Conservation (phyloP, 1,139 yeast genomes). For the Magnusiomyces magnusii region DNA sequence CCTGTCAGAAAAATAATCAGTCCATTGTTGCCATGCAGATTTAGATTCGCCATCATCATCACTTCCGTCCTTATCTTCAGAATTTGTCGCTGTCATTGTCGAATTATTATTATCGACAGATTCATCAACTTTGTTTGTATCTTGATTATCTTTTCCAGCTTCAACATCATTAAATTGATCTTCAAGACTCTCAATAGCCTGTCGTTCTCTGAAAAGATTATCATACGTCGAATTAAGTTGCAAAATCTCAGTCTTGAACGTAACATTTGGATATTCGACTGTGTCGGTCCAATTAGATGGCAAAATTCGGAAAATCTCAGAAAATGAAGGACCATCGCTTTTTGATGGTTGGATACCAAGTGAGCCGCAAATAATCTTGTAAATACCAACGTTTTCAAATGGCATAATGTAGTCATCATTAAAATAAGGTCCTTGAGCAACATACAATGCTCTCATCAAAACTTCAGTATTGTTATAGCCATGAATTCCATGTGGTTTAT, state of each 20-base stretch:
- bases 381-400: constrained; percentile 64
- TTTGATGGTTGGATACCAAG: constrained; percentile 49
- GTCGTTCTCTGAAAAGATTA: constrained; percentile 18
- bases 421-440: constrained; percentile 66
- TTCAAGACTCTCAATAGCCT: constrained; percentile 8
- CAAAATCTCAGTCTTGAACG: constrained; percentile 35
- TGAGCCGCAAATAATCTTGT: constrained; percentile 65
- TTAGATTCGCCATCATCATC: constrained; percentile 10
- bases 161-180: constrained; percentile 4
- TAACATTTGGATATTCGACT: constrained; percentile 49
- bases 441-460: constrained; percentile 74
- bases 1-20: constrained; percentile 3
- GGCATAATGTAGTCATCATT: constrained; percentile 42
- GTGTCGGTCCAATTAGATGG: constrained; percentile 50
- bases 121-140: background rate
- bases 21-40: constrained; percentile 7
- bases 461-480: constrained; percentile 75
- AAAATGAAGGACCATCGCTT: constrained; percentile 48
- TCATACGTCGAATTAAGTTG: constrained; percentile 32
- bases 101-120: background rate
- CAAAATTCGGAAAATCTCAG: constrained; percentile 28
- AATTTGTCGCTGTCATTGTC: constrained; percentile 16
- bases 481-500: constrained; percentile 68
- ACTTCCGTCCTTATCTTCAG: constrained; percentile 4
- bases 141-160: background rate